phyloP scores from a whole-genome alignment of 352 stramenopile genomes.

The Pythium coloratum region DNA sequence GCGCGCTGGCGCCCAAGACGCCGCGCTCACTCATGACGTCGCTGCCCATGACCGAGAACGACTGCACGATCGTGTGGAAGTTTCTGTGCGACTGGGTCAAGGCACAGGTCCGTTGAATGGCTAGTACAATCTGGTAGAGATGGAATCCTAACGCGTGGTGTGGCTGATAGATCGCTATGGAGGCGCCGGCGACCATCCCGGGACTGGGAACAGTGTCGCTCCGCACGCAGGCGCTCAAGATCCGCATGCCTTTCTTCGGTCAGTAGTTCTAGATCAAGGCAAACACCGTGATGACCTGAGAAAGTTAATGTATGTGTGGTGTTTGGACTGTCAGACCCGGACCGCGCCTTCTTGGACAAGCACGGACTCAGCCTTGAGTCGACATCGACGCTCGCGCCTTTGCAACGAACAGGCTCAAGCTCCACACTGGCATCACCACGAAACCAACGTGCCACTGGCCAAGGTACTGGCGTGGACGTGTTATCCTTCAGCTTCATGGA shows the following conservation, averaged over 20 bases:
- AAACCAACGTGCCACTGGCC: neutral
- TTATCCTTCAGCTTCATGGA: conserved; percentile 61
- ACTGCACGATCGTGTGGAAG: conserved; percentile 60
- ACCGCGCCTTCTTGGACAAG: conserved; percentile 51
- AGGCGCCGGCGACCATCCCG: conserved; percentile 63
- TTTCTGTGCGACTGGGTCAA: conserved; percentile 75
- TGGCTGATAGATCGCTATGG: conserved; percentile 58
- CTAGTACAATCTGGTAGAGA: no score
- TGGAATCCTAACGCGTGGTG: conserved; percentile 3
- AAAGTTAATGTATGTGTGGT: no score
- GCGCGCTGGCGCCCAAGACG: conserved; percentile 39
- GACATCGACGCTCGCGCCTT: neutral
- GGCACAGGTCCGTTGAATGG: no score
- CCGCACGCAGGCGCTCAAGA: conserved; percentile 45
- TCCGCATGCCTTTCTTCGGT: conserved; percentile 70
- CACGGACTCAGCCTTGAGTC: conserved; percentile 44
- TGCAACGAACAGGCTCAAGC: neutral
- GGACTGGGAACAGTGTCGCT: conserved; percentile 67
- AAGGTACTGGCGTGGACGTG: conserved; percentile 16
- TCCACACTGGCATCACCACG: conserved; percentile 3
- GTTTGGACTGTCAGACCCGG: conserved; percentile 66
- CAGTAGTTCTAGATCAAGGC: conserved; percentile 8
- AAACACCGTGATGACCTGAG: no score
- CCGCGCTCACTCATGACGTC: conserved; percentile 50
- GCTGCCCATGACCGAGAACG: conserved; percentile 45